Base-by-base conservation (phyloP, 306 rosid species). In the Rosa multiflora region DNA sequence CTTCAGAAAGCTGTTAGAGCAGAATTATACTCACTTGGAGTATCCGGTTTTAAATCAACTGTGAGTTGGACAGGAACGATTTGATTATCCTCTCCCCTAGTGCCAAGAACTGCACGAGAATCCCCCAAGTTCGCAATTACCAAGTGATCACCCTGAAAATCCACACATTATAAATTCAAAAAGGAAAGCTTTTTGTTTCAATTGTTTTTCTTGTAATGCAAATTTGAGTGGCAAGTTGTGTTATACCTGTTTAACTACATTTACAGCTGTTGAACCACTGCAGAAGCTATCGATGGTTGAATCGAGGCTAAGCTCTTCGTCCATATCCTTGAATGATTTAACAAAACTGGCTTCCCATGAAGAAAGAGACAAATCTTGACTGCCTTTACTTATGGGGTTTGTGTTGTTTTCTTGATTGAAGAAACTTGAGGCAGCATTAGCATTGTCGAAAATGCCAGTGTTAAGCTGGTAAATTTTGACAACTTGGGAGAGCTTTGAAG, bases 61-160 rank as follows among this genome's bases (percentile, higher is more conserved):
- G 99, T 93, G 62, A 96, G 92, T 85, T 93, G 99, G 63, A 89
- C 76, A 53, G 99, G 79, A 76, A 87, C 20, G 26, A 86, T 88
- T 62, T 92, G 89, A 52, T 88, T 83, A 39, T 81, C 75, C 13
- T 88, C 88, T 78, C 88, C 83, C 87, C 88, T 96, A 12, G 91
- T 93, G 72, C 96, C 89, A 71, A 96, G 96, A 86, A 96, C 83
- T 0, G 99, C 99, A 6, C 99, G 96, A 78, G 98, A 93, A 75
- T 96, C 99, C 1, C 99, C 99, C 86, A 93, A 75, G 84, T 91
- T 96, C 70, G 93, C 96, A 73, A 96, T 79, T 48, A 93, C 85
- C 82, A 96, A 73, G 68, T 82, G 84, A 26, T 88, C 93, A 51
- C 91, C 93, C 99, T 96, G 89, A 80, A 84, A 85, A 55, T 3